Evolutionary conservation across 169 alveolate genomes (phyloP).

Genomic region (Plasmodium knowlesi): DNA sequence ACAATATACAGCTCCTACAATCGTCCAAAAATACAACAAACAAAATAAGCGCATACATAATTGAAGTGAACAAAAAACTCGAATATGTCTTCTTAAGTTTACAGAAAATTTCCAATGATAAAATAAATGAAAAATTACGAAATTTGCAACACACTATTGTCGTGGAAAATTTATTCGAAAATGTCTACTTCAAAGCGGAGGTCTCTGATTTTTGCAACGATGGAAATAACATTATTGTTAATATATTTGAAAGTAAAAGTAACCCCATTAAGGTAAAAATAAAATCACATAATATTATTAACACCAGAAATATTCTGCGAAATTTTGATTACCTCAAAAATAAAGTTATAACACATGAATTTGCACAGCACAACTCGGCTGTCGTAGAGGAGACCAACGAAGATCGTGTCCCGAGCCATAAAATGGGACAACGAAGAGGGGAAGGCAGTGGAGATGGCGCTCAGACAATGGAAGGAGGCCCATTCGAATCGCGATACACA

Average conservation of each 20-base stretch:
- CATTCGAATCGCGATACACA: neutral
- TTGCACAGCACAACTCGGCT: neutral
- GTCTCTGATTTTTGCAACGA: conserved; percentile 59
- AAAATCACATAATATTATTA: conserved; percentile 70
- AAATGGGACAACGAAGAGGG: neutral
- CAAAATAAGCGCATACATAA: conserved; percentile 70
- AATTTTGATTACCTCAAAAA: conserved; percentile 73
- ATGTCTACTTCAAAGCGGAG: conserved; percentile 69
- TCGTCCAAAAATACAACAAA: neutral
- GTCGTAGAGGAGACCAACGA: neutral
- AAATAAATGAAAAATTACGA: conserved; percentile 12
- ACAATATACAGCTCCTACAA: neutral
- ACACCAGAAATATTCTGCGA: conserved; percentile 59
- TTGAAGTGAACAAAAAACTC: conserved; percentile 67
- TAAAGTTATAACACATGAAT: conserved; percentile 47
- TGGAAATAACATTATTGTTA: conserved; percentile 71
- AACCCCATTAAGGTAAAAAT: conserved; percentile 49
- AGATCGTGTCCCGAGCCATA: neutral
- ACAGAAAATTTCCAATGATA: conserved; percentile 13
- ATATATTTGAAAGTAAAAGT: conserved; percentile 55
- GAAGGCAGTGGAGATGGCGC: neutral
- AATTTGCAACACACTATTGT: conserved; percentile 47
- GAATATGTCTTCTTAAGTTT: conserved; percentile 70
- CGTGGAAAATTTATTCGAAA: conserved; percentile 69
- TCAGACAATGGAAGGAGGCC: neutral